Evolutionary conservation across 768 basidiomycete species (phyloP).

Genomic region (Leccinum boreale): DNA sequence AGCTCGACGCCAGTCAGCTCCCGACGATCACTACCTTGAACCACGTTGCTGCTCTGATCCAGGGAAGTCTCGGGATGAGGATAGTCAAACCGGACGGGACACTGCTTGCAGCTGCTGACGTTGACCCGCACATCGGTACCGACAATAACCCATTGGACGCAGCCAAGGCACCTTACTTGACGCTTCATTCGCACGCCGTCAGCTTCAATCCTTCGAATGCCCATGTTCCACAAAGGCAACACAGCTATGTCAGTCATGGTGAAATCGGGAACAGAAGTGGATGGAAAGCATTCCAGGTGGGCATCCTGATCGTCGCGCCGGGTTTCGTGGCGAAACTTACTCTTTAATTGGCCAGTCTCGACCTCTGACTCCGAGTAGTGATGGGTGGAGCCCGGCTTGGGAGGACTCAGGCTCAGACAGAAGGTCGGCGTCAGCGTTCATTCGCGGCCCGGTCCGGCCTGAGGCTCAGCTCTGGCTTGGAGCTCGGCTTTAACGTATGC

Average conservation of each 20-base stretch:
- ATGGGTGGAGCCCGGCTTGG: too few relatives aligned
- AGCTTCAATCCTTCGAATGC: neutral
- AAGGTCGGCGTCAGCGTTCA: too few relatives aligned
- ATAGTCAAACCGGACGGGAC: conserved; percentile 14
- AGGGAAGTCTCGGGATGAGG: conserved; percentile 9
- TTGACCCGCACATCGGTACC: neutral
- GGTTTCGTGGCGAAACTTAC: neutral
- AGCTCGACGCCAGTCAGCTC: neutral
- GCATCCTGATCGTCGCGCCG: neutral
- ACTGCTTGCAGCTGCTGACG: neutral
- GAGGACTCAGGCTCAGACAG: too few relatives aligned
- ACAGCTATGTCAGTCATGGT: neutral
- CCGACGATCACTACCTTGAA: conserved; percentile 3
- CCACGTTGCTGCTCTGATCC: neutral
- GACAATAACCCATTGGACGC: neutral
- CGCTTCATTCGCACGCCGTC: conserved; percentile 12
- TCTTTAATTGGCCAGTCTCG: neutral
- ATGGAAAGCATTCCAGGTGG: conserved; percentile 4
- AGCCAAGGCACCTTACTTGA: conserved; percentile 5
- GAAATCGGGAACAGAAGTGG: neutral
- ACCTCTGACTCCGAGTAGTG: too few relatives aligned
- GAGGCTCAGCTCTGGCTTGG: too few relatives aligned
- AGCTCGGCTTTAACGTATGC: too few relatives aligned
- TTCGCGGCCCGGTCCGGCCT: too few relatives aligned
- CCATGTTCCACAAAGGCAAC: neutral